Percentiles rank a stretch among this genome's conserved stretches.
Conservation (phyloP, 176 grass and related monocot genomes). For the Lolium multiflorum region DNA sequence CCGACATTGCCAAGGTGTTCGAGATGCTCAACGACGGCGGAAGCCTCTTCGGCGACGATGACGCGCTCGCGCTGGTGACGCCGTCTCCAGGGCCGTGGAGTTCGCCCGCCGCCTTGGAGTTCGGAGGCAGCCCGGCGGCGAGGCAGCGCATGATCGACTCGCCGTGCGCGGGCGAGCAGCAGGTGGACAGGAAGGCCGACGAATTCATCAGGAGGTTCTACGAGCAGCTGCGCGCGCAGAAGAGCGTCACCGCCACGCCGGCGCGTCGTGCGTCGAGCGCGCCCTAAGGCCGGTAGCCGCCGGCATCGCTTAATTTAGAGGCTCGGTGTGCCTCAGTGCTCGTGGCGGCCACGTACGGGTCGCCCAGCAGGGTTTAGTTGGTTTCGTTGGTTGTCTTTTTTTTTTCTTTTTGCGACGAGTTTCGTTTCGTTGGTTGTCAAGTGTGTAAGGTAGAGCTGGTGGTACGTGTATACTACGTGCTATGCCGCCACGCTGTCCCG, state of each 20-base stretch:
- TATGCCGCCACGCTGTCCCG: background rate
- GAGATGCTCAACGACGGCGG: slow-evolving; percentile 58
- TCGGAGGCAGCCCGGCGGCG: background rate
- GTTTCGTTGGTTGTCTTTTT: background rate
- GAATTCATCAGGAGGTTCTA: slow-evolving; percentile 78
- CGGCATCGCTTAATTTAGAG: background rate
- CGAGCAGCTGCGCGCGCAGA: slow-evolving; percentile 78
- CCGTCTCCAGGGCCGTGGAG: slow-evolving; percentile 35
- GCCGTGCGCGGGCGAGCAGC: slow-evolving; percentile 47
- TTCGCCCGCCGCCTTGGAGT: background rate
- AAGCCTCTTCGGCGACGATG: slow-evolving; percentile 24
- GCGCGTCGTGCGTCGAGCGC: slow-evolving; percentile 3
- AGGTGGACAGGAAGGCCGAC: slow-evolving; percentile 70
- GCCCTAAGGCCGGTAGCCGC: background rate
- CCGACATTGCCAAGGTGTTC: slow-evolving; percentile 66
- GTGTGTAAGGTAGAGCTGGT: background rate
- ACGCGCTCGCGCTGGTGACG: background rate
- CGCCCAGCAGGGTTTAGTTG: background rate
- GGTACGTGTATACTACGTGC: background rate
- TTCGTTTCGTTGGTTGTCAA: background rate
- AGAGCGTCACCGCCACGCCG: slow-evolving; percentile 54
- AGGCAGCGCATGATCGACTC: slow-evolving; percentile 47
- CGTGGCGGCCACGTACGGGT: background rate
- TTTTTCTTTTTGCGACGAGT: too few relatives aligned
- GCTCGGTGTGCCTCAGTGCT: background rate